A percentile compares a stretch with the other conserved stretches of the same genome.
Evolutionary conservation across 768 basidiomycete species (phyloP).

Genomic region (Chalciporus piperatus): DNA sequence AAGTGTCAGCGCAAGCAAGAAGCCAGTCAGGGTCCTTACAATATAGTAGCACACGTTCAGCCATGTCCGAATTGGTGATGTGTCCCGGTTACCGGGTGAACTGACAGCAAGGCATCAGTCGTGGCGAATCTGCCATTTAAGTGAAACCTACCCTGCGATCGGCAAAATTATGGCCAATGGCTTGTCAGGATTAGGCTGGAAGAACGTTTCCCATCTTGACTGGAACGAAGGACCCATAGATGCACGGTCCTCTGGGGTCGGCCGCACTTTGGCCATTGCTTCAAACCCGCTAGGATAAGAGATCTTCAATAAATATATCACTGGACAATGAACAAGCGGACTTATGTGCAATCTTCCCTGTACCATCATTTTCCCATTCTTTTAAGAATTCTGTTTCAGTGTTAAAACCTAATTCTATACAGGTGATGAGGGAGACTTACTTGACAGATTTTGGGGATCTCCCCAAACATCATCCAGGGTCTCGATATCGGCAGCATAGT

Average conservation of each 20-base stretch:
- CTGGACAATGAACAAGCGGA: conserved; percentile 19
- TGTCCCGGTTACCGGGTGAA: conserved; percentile 14
- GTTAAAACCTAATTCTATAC: background rate
- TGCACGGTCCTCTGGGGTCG: conserved; percentile 46
- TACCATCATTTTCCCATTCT: conserved; percentile 38
- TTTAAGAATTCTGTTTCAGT: conserved; percentile 6
- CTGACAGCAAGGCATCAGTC: conserved; percentile 15
- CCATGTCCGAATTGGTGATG: conserved; percentile 22
- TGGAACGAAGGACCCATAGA: conserved; percentile 45
- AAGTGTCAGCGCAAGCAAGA: background rate
- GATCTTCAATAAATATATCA: background rate
- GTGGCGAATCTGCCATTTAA: background rate
- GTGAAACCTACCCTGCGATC: conserved; percentile 37
- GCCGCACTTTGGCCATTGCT: conserved; percentile 53
- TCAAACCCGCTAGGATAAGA: conserved; percentile 45
- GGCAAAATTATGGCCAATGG: conserved; percentile 45
- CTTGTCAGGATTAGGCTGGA: conserved; percentile 50
- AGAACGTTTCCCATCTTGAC: conserved; percentile 51
- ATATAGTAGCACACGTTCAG: conserved; percentile 31
- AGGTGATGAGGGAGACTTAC: conserved; percentile 31
- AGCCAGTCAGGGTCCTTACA: conserved; percentile 18
- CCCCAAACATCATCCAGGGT: conserved; percentile 49
- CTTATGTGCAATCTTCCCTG: conserved; percentile 55
- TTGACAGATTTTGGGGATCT: conserved; percentile 33
- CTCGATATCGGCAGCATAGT: conserved; percentile 42